phyloP scores from a whole-genome alignment of 1,284 basidiomycete genomes.

The Cryptococcus sp. region DNA sequence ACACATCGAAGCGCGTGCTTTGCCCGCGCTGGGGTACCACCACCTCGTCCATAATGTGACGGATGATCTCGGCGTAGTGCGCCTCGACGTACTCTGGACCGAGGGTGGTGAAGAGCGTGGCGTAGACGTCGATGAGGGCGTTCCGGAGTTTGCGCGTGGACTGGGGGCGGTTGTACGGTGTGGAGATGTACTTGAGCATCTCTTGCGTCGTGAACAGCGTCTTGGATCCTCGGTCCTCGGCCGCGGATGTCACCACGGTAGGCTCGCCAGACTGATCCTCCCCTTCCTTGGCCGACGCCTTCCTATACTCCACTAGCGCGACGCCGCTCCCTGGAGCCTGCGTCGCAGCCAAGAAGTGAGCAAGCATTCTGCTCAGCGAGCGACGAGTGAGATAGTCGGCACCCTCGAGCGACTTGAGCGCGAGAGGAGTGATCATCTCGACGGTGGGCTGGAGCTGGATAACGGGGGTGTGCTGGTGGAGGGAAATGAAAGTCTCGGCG shows the following conservation, averaged over 20 bases:
- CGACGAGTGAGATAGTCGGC: constrained; percentile 82
- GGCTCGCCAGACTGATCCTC: constrained; percentile 60
- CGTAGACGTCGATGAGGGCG: constrained; percentile 87
- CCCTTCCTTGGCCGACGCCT: constrained; percentile 58
- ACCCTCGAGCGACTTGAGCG: constrained; percentile 71
- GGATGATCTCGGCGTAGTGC: constrained; percentile 75
- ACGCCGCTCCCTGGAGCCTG: constrained; percentile 66
- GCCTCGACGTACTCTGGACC: constrained; percentile 75
- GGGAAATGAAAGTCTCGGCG: constrained; percentile 55
- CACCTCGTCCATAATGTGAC: constrained; percentile 76
- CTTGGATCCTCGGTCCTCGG: constrained; percentile 61
- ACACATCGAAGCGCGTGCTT: constrained; percentile 65
- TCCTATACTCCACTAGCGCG: constrained; percentile 56
- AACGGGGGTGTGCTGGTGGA: constrained; percentile 34
- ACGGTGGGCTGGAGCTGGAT: constrained; percentile 34
- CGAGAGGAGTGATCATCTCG: constrained; percentile 56
- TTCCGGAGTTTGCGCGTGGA: constrained; percentile 68
- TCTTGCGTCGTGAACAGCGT: constrained; percentile 71
- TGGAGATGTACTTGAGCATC: constrained; percentile 76
- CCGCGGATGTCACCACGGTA: constrained; percentile 53
- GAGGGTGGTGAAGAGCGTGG: constrained; percentile 69
- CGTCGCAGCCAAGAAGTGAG: constrained; percentile 77
- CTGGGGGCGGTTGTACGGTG: constrained; percentile 71
- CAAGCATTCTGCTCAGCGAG: constrained; percentile 72
- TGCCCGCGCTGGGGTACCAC: constrained; percentile 58